These are phyloP conservation scores for Lasiosphaeris hirsuta DNA, from an alignment of 495 filamentous ascomycete genomes.

Conservation along the genomic window DNA sequence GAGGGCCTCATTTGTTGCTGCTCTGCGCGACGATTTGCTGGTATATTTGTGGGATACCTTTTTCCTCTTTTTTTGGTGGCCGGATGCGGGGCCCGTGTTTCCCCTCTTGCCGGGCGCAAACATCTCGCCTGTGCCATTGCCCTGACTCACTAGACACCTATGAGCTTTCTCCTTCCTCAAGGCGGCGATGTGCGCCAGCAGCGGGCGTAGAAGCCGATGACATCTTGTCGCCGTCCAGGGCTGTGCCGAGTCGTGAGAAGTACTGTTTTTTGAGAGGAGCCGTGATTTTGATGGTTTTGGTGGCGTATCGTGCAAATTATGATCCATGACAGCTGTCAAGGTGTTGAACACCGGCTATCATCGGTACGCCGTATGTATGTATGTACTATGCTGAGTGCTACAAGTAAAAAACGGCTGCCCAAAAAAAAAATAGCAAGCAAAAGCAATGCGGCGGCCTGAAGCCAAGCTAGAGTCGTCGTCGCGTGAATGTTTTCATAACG, in stretches of 20 bases:
- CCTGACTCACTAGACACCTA: background rate
- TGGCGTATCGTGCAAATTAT: no score
- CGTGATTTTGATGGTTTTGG: background rate
- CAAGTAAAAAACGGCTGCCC: no score
- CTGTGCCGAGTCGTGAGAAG: constrained; percentile 12
- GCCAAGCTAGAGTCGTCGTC: no score
- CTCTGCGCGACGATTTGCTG: constrained; percentile 17
- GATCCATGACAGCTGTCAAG: no score
- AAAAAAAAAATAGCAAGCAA: no score
- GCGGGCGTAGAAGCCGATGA: constrained; percentile 52
- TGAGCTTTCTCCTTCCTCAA: constrained; percentile 42
- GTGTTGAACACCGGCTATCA: no score
- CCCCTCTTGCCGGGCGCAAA: constrained; percentile 12
- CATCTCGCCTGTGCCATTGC: background rate
- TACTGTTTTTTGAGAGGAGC: background rate
- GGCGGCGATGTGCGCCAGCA: constrained; percentile 50
- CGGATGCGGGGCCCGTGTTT: constrained; percentile 11
- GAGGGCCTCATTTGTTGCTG: background rate
- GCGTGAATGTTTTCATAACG: background rate
- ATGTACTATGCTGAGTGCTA: no score
- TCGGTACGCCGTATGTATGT: no score
- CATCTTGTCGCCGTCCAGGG: constrained; percentile 57
- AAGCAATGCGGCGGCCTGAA: no score
- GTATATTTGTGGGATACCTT: constrained; percentile 21
- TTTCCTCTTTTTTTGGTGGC: constrained; percentile 11